Evolutionary conservation across 371 early-diverging fungal genomes (phyloP).

Genomic region (Mortierella polycephala): DNA sequence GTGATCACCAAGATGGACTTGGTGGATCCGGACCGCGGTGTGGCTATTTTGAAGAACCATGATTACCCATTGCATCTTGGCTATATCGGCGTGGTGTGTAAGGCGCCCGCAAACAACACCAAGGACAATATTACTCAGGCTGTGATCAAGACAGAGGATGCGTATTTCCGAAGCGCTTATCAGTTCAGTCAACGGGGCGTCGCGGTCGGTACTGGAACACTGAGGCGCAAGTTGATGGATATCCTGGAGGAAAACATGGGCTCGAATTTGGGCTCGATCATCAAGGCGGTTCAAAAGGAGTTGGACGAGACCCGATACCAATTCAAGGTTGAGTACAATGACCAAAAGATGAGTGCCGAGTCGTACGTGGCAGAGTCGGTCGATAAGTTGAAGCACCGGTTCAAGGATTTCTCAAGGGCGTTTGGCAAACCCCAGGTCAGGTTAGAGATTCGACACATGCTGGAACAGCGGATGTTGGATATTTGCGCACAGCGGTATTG

Average conservation of each 20-base stretch:
- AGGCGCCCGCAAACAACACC: conserved; percentile 59
- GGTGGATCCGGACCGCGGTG: conserved; percentile 88
- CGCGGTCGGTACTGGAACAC: conserved; percentile 84
- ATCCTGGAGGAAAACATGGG: conserved; percentile 95
- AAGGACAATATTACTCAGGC: conserved; percentile 69
- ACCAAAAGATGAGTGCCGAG: conserved; percentile 92
- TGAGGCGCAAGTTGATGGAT: conserved; percentile 85
- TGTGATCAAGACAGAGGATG: conserved; percentile 76
- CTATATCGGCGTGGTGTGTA: conserved; percentile 98
- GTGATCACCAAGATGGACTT: conserved; percentile 99
- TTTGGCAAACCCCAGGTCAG: conserved; percentile 94
- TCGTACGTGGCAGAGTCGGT: conserved; percentile 95
- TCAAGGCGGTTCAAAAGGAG: conserved; percentile 91
- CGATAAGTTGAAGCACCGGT: conserved; percentile 91
- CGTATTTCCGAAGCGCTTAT: conserved; percentile 71
- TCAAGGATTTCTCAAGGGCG: conserved; percentile 88
- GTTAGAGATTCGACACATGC: conserved; percentile 86
- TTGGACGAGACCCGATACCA: conserved; percentile 95
- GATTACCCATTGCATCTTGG: conserved; percentile 96
- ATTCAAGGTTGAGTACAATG: conserved; percentile 98
- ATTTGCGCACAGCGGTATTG: conserved; percentile 94
- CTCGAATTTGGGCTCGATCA: conserved; percentile 79
- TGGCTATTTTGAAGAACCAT: conserved; percentile 85
- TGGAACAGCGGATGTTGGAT: conserved; percentile 90
- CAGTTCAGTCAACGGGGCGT: conserved; percentile 74